These are phyloP conservation scores for Phialocephala sp. DNA, from an alignment of 2,329 filamentous ascomycete species.

Conservation along the genomic window DNA sequence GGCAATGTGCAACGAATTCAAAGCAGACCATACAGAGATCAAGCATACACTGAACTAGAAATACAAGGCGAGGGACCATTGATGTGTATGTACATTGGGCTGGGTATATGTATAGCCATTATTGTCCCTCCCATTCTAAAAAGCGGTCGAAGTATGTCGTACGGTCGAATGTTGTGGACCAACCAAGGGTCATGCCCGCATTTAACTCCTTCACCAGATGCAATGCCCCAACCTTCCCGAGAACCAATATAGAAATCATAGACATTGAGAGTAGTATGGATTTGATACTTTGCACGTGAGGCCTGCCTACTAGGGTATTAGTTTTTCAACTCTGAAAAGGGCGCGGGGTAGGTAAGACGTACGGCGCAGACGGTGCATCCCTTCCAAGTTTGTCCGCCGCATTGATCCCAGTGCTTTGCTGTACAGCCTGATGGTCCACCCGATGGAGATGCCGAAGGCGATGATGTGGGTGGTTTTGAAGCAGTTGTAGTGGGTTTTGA, in stretches of 20 bases:
- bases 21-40: background rate
- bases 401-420: constrained; percentile 31
- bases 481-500: background rate
- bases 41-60: background rate
- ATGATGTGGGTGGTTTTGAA: background rate
- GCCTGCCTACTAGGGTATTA: constrained; percentile 15
- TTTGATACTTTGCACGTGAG: constrained; percentile 28
- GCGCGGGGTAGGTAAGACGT: background rate
- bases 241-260: constrained; percentile 18
- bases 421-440: constrained; percentile 18
- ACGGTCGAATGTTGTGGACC: background rate
- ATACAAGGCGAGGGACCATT: background rate
- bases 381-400: constrained; percentile 32
- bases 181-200: background rate
- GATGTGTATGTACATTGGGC: constrained; percentile 3
- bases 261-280: constrained; percentile 31
- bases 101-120: constrained; percentile 1
- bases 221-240: constrained; percentile 7
- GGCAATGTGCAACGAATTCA: background rate
- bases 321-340: background rate
- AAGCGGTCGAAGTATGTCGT: background rate
- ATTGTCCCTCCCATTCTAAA: background rate
- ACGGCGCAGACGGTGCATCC: constrained; percentile 32
- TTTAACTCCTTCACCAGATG: constrained; percentile 14
- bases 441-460: background rate